A percentile compares a stretch with the other conserved stretches of the same genome.
Evolutionary conservation across 371 early-diverging fungal species (phyloP).

Genomic region (Syncephalastrum monosporum): DNA sequence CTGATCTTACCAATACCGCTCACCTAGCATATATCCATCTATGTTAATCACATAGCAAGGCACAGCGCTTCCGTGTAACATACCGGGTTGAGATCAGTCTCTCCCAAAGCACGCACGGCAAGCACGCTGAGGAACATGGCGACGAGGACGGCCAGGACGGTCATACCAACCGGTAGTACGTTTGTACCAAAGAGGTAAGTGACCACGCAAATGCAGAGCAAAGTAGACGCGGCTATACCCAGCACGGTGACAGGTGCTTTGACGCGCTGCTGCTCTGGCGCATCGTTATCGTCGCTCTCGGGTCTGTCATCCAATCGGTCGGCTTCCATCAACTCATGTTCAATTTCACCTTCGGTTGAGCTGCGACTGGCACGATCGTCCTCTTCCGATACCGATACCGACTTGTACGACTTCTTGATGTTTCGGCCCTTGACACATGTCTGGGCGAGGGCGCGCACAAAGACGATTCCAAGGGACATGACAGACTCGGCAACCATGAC

Average conservation of each 20-base stretch:
- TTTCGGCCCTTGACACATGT: too few relatives aligned
- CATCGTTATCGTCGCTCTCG: slow-evolving; percentile 37
- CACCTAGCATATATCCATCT: slow-evolving; percentile 15
- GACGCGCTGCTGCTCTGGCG: slow-evolving; percentile 51
- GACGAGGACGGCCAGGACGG: slow-evolving; percentile 52
- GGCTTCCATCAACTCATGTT: slow-evolving; percentile 17
- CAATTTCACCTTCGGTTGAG: slow-evolving; percentile 20
- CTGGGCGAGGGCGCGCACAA: slow-evolving; percentile 31
- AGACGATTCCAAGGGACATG: slow-evolving; percentile 62
- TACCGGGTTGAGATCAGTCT: slow-evolving; percentile 82
- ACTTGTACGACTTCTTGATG: too few relatives aligned
- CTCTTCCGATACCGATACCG: not conserved
- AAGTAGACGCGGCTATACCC: slow-evolving; percentile 60
- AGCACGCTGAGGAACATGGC: slow-evolving; percentile 66
- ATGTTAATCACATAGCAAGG: not conserved
- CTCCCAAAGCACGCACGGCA: slow-evolving; percentile 76
- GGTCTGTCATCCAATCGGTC: slow-evolving; percentile 10
- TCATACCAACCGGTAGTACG: slow-evolving; percentile 49
- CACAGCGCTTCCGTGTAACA: not conserved
- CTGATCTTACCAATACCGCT: slow-evolving; percentile 85
- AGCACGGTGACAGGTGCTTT: slow-evolving; percentile 54
- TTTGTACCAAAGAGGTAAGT: slow-evolving; percentile 56
- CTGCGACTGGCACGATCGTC: not conserved
- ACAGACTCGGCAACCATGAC: slow-evolving; percentile 83
- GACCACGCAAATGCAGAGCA: slow-evolving; percentile 59